phyloP scores from a whole-genome alignment of 192 early-diverging fungal genomes.

The Podila clonocystis region DNA sequence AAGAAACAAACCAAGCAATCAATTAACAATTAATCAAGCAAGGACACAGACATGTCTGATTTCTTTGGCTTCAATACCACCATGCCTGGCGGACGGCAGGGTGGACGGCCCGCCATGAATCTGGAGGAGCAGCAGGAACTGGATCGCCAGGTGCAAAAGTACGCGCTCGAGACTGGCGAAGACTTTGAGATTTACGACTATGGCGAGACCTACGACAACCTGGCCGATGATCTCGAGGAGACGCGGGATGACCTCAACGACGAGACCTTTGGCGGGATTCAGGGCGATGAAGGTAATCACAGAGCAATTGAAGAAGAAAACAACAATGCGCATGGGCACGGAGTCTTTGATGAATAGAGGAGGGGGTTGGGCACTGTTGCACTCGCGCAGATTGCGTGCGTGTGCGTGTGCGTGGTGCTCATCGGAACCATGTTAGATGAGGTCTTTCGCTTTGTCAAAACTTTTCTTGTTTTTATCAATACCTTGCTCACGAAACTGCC shows the following conservation, averaged over 20 bases:
- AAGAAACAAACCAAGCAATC: neutral
- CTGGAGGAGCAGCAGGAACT: constrained; percentile 53
- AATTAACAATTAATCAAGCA: neutral
- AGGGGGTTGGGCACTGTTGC: too few relatives aligned
- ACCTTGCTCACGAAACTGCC: neutral
- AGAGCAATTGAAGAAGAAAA: too few relatives aligned
- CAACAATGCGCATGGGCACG: too few relatives aligned
- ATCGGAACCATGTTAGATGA: neutral
- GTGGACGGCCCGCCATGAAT: constrained; percentile 46
- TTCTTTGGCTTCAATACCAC: constrained; percentile 65
- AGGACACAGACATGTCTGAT: constrained; percentile 37
- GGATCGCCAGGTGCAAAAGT: constrained; percentile 44
- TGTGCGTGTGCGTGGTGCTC: neutral
- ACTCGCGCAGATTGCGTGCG: neutral
- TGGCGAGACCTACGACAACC: constrained; percentile 66
- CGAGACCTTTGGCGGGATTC: constrained; percentile 74
- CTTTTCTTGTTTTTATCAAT: too few relatives aligned
- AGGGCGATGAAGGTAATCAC: constrained; percentile 55
- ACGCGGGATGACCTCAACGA: constrained; percentile 76
- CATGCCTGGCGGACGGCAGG: constrained; percentile 52
- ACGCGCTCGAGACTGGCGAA: constrained; percentile 53
- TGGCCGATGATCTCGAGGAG: constrained; percentile 71
- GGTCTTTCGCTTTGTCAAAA: too few relatives aligned
- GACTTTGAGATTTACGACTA: constrained; percentile 72
- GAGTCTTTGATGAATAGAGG: too few relatives aligned